A percentile compares a stretch with the other conserved stretches of the same genome.
phyloP scores from a whole-genome alignment of 208 protist species.

The Spongospora subterranea region DNA sequence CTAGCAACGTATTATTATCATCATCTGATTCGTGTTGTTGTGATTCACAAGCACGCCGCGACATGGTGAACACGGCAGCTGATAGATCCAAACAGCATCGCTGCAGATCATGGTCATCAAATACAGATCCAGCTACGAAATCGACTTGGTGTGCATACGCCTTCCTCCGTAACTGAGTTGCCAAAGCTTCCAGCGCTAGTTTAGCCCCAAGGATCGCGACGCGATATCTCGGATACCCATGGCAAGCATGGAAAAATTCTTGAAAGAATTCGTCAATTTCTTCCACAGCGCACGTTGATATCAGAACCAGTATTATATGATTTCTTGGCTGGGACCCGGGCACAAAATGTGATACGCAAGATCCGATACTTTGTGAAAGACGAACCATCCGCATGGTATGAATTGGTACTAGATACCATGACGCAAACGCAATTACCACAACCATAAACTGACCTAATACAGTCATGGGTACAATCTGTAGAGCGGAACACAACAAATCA shows the following conservation, averaged over 20 bases:
- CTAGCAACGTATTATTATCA: slow-evolving; percentile 40
- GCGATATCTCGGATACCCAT: background rate
- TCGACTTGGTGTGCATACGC: background rate
- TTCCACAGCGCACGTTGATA: background rate
- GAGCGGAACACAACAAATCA: too few relatives aligned
- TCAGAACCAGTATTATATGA: background rate
- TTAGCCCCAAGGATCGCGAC: background rate
- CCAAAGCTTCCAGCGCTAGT: background rate
- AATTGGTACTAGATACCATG: background rate
- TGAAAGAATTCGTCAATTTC: slow-evolving; percentile 26
- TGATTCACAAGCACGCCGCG: background rate
- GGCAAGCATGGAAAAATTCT: slow-evolving; percentile 41
- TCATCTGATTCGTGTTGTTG: background rate
- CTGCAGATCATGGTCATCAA: slow-evolving; percentile 37
- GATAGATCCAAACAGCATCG: slow-evolving; percentile 1
- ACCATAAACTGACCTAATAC: background rate
- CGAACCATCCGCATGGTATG: background rate
- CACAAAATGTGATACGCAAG: slow-evolving; percentile 4
- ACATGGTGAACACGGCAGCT: slow-evolving; percentile 24
- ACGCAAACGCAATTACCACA: background rate
- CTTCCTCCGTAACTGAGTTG: background rate
- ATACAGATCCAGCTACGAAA: slow-evolving; percentile 10
- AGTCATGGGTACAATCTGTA: background rate
- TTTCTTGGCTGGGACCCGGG: background rate
- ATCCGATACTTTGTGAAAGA: background rate